Conservation (phyloP, 2,329 filamentous ascomycete species). For the Mollisia scopiformis region DNA sequence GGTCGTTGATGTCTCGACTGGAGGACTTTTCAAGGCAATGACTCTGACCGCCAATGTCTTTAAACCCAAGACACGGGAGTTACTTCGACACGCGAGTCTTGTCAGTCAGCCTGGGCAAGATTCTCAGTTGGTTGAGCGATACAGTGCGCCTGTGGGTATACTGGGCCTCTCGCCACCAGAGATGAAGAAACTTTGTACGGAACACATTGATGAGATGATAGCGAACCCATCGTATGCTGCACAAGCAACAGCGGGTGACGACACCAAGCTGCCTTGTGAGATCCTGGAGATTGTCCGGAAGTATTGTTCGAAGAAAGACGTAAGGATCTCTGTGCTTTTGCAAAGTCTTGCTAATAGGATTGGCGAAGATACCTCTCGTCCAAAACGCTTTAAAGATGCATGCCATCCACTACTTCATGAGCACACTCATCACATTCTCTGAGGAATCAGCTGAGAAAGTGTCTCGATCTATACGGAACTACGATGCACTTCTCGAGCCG, state of each 20-base stretch:
- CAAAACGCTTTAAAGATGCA: conserved; percentile 28
- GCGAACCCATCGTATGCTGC: conserved; percentile 19
- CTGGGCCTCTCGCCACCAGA: conserved; percentile 17
- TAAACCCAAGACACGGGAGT: conserved; percentile 13
- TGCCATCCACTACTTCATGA: conserved; percentile 32
- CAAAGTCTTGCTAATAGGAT: not conserved
- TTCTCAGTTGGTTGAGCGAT: conserved; percentile 12
- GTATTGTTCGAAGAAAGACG: conserved; percentile 20
- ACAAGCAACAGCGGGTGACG: conserved; percentile 24
- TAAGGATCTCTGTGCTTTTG: not conserved
- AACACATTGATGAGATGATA: conserved; percentile 30
- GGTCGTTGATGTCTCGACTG: conserved; percentile 25
- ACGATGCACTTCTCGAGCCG: conserved; percentile 7
- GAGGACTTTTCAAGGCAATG: conserved; percentile 25
- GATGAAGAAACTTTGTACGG: conserved; percentile 24
- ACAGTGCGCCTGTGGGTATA: conserved; percentile 28
- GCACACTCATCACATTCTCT: conserved; percentile 26
- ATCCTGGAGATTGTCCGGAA: conserved; percentile 20
- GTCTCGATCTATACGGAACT: conserved; percentile 8
- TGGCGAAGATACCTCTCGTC: conserved; percentile 18
- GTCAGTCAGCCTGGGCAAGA: conserved; percentile 7
- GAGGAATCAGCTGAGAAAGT: conserved; percentile 18
- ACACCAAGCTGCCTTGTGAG: conserved; percentile 11
- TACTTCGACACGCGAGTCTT: conserved; percentile 23
- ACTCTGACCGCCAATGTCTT: conserved; percentile 23